These are phyloP conservation scores for Gynochthodes officinalis DNA, from an alignment of 257 asterid genomes.

Conservation along the genomic window DNA sequence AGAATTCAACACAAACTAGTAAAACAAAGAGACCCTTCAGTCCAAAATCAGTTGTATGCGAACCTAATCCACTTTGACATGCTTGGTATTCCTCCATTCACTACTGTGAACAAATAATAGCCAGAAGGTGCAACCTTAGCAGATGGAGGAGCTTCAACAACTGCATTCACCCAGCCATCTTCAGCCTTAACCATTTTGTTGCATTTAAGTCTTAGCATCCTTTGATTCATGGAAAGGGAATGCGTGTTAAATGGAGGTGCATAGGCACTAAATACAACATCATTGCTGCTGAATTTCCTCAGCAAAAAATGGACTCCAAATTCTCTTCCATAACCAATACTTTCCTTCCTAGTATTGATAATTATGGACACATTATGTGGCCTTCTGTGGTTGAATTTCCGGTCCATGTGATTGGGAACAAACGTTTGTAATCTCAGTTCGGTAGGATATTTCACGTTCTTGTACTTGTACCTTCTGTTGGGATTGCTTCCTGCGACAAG, in stretches of 20 bases:
- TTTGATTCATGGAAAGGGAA: slow-evolving; percentile 60
- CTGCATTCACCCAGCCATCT: slow-evolving; percentile 40
- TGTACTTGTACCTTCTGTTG: slow-evolving; percentile 30
- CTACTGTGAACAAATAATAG: slow-evolving; percentile 60
- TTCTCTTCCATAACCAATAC: slow-evolving; percentile 33
- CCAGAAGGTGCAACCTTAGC: slow-evolving; percentile 62
- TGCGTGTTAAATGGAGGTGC: slow-evolving; percentile 63
- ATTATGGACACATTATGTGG: slow-evolving; percentile 38
- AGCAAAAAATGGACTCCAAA: slow-evolving; percentile 38
- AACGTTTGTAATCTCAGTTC: slow-evolving; percentile 63
- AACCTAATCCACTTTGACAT: slow-evolving; percentile 57
- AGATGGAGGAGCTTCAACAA: slow-evolving; percentile 56
- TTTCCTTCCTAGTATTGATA: slow-evolving; percentile 11
- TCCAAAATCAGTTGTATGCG: slow-evolving; percentile 12
- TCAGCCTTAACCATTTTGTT: slow-evolving; percentile 25
- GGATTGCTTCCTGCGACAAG: slow-evolving; percentile 68
- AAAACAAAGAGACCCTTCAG: not conserved
- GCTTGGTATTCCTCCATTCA: slow-evolving; percentile 56
- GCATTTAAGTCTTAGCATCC: slow-evolving; percentile 50
- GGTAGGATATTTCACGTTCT: slow-evolving; percentile 42
- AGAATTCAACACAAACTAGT: not conserved
- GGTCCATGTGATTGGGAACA: slow-evolving; percentile 39
- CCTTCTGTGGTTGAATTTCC: slow-evolving; percentile 31
- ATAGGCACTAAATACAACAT: slow-evolving; percentile 39
- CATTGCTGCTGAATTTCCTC: slow-evolving; percentile 2